Evolutionary conservation across 768 basidiomycete species (phyloP).

Genomic region (Cyathus striatus): DNA sequence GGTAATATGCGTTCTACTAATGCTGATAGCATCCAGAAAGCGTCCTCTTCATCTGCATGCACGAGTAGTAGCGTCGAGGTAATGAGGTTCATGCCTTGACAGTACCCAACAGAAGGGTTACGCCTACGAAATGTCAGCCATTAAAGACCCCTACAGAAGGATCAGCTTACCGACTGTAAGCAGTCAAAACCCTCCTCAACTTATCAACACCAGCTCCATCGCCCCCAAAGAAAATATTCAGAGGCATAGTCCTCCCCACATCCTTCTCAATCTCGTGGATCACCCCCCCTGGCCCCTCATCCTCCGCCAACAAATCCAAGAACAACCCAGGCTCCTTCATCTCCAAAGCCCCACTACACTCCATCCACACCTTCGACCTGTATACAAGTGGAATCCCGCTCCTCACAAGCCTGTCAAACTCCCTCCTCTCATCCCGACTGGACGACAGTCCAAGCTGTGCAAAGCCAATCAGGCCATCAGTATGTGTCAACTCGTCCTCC

Average conservation of each 20-base stretch:
- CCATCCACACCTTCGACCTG: constrained; percentile 86
- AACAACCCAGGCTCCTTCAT: constrained; percentile 91
- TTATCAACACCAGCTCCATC: constrained; percentile 94
- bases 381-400: constrained; percentile 85
- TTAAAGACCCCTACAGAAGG: constrained; percentile 1
- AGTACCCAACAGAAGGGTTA: constrained; percentile 90
- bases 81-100: constrained; percentile 93
- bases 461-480: constrained; percentile 85
- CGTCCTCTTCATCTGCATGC: constrained; percentile 93
- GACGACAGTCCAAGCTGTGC: constrained; percentile 80
- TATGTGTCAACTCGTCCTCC: constrained; percentile 74
- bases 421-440: constrained; percentile 72
- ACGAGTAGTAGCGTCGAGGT: constrained; percentile 92
- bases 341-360: constrained; percentile 91
- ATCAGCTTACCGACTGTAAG: constrained; percentile 79
- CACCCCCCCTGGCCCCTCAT: constrained; percentile 41
- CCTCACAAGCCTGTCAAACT: constrained; percentile 77
- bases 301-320: constrained; percentile 67
- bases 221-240: constrained; percentile 96
- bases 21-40: constrained; percentile 90
- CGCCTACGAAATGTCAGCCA: constrained; percentile 45
- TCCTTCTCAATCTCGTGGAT: constrained; percentile 93
- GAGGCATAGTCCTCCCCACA: constrained; percentile 84
- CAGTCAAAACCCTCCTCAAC: constrained; percentile 81
- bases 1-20: constrained; percentile 89